These are phyloP conservation scores for Apiospora malaysiana DNA, from an alignment of 2,329 filamentous ascomycete species.

Conservation along the genomic window DNA sequence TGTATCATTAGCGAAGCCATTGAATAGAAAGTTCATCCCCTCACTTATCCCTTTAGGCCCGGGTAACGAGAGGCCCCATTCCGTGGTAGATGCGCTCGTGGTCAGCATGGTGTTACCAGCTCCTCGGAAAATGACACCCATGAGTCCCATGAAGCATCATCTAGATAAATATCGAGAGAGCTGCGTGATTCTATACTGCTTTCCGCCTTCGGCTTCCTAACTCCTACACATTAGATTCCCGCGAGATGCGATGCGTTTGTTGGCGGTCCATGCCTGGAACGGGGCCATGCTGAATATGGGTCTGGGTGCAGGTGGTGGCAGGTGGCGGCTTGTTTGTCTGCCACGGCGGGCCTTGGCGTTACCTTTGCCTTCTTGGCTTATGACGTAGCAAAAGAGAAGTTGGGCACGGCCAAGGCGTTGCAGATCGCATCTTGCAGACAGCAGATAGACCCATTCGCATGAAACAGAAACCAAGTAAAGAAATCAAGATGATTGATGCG, in stretches of 20 bases:
- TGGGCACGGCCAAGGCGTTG: no score
- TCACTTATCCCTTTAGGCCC: neutral
- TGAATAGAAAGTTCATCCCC: no score
- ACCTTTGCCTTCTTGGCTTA: no score
- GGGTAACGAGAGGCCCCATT: neutral
- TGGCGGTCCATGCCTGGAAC: no score
- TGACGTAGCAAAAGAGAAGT: no score
- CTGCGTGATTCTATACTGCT: neutral
- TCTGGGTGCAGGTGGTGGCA: no score
- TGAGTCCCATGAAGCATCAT: neutral
- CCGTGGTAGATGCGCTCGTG: neutral
- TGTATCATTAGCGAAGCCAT: no score
- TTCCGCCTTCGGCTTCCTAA: neutral
- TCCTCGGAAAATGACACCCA: neutral
- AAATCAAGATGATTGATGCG: neutral
- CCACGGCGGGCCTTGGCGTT: no score
- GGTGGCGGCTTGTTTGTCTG: no score
- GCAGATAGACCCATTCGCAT: conserved; percentile 1
- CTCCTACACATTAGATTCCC: neutral
- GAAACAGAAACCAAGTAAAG: neutral
- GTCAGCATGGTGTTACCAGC: neutral
- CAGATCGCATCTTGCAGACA: neutral
- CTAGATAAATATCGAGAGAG: no score
- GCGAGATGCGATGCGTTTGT: no score
- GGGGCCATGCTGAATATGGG: no score